phyloP scores from a whole-genome alignment of 352 stramenopile genomes.

The Globisporangium viniferum region DNA sequence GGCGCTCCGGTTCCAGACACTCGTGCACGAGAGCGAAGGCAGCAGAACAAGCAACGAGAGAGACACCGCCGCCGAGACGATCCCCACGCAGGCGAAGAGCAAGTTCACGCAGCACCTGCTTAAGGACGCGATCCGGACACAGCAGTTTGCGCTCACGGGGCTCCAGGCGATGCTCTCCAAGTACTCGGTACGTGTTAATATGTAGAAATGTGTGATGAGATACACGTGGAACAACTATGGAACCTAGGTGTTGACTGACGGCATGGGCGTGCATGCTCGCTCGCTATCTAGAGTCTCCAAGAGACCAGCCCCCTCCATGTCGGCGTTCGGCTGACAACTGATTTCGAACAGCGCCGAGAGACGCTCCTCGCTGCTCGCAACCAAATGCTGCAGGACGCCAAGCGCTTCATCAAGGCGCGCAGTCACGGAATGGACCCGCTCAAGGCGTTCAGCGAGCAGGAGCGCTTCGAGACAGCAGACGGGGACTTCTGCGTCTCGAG shows the following conservation, averaged over 20 bases:
- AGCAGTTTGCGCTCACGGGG: constrained; percentile 10
- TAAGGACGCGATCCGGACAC: constrained; percentile 1
- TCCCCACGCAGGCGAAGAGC: not conserved
- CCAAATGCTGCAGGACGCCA: constrained; percentile 25
- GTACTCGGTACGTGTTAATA: not conserved
- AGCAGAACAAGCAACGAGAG: not conserved
- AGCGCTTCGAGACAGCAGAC: constrained; percentile 21
- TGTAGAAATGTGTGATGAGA: no score
- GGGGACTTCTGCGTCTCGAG: constrained; percentile 41
- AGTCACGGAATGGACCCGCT: constrained; percentile 18
- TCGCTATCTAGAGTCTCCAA: not conserved
- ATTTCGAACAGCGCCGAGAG: constrained; percentile 22
- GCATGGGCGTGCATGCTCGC: not conserved
- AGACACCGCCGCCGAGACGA: not conserved
- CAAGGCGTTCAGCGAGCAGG: not conserved
- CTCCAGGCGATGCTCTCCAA: constrained; percentile 9
- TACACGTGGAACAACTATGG: not conserved
- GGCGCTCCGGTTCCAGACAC: constrained; percentile 11
- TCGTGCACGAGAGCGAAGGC: constrained; percentile 26
- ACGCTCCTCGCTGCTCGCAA: constrained; percentile 23
- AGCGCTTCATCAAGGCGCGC: constrained; percentile 32
- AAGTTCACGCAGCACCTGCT: not conserved
- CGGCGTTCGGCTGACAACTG: constrained; percentile 26
- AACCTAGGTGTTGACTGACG: not conserved
- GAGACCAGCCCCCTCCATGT: not conserved